Base-by-base conservation (phyloP, 2,329 filamentous ascomycete genomes). In the Paraphaeosphaeria minitans region DNA sequence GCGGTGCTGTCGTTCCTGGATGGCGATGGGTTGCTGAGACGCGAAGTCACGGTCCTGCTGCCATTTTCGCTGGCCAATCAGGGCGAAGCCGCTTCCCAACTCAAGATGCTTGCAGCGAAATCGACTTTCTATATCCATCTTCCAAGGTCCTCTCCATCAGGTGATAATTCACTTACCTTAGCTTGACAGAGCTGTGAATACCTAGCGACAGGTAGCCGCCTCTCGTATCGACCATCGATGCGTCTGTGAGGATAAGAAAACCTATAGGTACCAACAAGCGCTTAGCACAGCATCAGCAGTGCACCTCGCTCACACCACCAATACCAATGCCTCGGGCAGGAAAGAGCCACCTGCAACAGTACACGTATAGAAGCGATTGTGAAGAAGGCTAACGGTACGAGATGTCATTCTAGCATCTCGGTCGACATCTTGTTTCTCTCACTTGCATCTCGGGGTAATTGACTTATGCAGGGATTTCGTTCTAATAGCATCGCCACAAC, bases 21-120 rank as follows among this genome's bases (percentile, higher is more conserved):
- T 35, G 22, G 33, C 35, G 50, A 27, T n/a, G 54, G 35, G 29
- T 13, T 54, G 49, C 37, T 42, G 22, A n/a, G 39, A 61, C 62
- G 59, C 64, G 64, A 63, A 60, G 62, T 64, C 64, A 66, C 64
- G 59, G 47, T 58, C 48, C 43, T 46, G 29, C 57, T 46, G 14
- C 16, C 37, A n/a, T 41, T 57, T 12, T 19, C 16, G 41, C 14
- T 19, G 51, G n/a, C 53, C 53, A 55, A n/a, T 62, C 35, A 42
- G 37, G 37, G 37, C 2, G n/a, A 39, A n/a, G 37, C 37, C 2
- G 37, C 37, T 16, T n/a, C 37, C 13, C 29, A 8, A 9, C 29
- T 31, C 29, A 31, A 31, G 29, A 29, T 29, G 27, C 27, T 29
- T 29, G 27, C 27, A 29, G 8, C 27, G 27, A 29, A 4, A 29